These are phyloP conservation scores for Cordyceps cicadae DNA, from an alignment of 2,329 filamentous ascomycete species.

Conservation along the genomic window DNA sequence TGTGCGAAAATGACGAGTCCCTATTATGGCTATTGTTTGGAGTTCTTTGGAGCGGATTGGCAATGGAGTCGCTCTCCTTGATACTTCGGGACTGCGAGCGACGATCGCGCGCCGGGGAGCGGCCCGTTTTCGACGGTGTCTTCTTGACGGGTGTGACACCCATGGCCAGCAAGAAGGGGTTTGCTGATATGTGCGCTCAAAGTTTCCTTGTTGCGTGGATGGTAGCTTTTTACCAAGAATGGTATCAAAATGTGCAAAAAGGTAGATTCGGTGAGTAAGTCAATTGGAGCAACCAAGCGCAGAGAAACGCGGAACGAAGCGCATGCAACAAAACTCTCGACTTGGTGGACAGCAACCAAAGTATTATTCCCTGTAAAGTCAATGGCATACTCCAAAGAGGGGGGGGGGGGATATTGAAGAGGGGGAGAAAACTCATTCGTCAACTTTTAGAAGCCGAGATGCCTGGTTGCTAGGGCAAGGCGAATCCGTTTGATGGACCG, in stretches of 20 bases:
- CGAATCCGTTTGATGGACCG: background rate
- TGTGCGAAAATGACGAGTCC: slow-evolving; percentile 1
- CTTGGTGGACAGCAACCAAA: background rate
- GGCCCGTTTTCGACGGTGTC: slow-evolving; percentile 15
- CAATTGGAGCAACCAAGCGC: background rate
- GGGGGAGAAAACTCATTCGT: background rate
- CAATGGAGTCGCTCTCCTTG: slow-evolving; percentile 8
- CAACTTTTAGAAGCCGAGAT: background rate
- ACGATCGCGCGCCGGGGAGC: slow-evolving; percentile 13
- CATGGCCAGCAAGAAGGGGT: slow-evolving; percentile 3
- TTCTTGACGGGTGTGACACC: slow-evolving; percentile 14
- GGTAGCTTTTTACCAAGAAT: background rate
- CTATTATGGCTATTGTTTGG: background rate
- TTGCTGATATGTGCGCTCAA: background rate
- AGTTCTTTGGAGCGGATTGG: background rate
- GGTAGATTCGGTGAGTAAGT: background rate
- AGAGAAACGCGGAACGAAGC: background rate
- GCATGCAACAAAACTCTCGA: background rate
- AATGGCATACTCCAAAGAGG: background rate
- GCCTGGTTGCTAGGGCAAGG: background rate
- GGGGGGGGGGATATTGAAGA: background rate
- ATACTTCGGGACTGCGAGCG: slow-evolving; percentile 11
- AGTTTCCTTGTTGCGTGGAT: no score
- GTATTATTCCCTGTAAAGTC: background rate
- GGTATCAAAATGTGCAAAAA: background rate